These are phyloP conservation scores for Panicum virgatum DNA, from an alignment of 202 grass and related monocot genomes.

Conservation along the genomic window DNA sequence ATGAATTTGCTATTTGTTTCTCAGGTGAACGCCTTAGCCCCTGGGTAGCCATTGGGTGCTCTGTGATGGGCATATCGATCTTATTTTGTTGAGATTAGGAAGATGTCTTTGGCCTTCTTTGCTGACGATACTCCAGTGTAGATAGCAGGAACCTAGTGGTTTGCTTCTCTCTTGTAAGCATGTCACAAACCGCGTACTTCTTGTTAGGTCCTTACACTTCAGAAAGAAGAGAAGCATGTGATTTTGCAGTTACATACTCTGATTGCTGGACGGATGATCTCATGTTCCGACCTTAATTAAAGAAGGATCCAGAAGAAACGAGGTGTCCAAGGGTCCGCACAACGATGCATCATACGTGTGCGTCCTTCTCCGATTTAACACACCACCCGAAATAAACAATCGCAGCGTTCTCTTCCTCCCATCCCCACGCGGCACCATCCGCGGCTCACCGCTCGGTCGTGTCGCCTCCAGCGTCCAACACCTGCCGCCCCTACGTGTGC, in stretches of 20 bases:
- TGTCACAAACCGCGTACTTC: not conserved
- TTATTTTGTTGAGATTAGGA: slow-evolving; percentile 59
- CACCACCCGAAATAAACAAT: no score
- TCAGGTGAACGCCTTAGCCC: slow-evolving; percentile 81
- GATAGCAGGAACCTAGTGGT: not conserved
- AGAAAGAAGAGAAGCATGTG: not conserved
- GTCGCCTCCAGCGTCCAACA: no score
- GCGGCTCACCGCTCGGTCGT: no score
- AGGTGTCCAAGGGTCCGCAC: no score
- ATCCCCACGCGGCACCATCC: no score
- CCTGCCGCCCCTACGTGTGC: no score
- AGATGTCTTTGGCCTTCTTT: not conserved
- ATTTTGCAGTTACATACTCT: not conserved
- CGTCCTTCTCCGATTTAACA: no score
- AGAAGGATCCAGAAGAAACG: no score
- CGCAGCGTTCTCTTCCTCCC: no score
- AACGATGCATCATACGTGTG: no score
- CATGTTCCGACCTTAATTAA: no score
- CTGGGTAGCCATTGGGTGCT: slow-evolving; percentile 71
- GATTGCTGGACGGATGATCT: no score
- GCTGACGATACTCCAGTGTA: not conserved
- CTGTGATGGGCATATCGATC: slow-evolving; percentile 72
- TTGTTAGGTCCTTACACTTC: not conserved
- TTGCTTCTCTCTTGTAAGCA: not conserved
- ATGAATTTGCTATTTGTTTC: not conserved